A percentile compares a stretch with the other conserved stretches of the same genome.
phyloP scores from a whole-genome alignment of 176 grass and related monocot species.

The Eragrostis nindensis region DNA sequence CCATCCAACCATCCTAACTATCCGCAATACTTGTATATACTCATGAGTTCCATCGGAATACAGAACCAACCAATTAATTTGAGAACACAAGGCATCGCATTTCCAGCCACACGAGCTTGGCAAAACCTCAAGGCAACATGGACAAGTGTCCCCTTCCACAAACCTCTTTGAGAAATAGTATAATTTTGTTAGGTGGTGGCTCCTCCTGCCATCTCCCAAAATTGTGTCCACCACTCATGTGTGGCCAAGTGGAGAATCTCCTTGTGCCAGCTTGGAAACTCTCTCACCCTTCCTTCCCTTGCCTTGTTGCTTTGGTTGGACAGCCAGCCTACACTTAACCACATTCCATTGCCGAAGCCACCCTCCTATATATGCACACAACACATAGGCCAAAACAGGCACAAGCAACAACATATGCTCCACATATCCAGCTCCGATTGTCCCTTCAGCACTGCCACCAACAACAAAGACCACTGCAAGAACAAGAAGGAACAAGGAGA shows the following conservation, averaged over 20 bases:
- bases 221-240: constrained; percentile 16
- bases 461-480: background rate
- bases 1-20: constrained; percentile 14
- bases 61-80: background rate
- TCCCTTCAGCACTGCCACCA: background rate
- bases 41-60: background rate
- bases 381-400: background rate
- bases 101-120: constrained; percentile 39
- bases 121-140: constrained; percentile 30
- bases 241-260: constrained; percentile 41
- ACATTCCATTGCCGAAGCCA: constrained; percentile 27
- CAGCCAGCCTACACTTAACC: constrained; percentile 40
- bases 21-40: background rate
- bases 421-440: constrained; percentile 40
- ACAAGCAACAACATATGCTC: constrained; percentile 32
- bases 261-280: constrained; percentile 43
- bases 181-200: background rate
- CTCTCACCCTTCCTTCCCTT: background rate
- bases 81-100: background rate
- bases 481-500: constrained; percentile 18
- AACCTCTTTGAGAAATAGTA: background rate
- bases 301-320: constrained; percentile 44
- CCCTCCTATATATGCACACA: constrained; percentile 29
- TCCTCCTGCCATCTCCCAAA: constrained; percentile 10
- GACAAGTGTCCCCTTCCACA: constrained; percentile 19